phyloP scores from a whole-genome alignment of 2,329 filamentous ascomycete species.

The Stemphylium vesicarium region DNA sequence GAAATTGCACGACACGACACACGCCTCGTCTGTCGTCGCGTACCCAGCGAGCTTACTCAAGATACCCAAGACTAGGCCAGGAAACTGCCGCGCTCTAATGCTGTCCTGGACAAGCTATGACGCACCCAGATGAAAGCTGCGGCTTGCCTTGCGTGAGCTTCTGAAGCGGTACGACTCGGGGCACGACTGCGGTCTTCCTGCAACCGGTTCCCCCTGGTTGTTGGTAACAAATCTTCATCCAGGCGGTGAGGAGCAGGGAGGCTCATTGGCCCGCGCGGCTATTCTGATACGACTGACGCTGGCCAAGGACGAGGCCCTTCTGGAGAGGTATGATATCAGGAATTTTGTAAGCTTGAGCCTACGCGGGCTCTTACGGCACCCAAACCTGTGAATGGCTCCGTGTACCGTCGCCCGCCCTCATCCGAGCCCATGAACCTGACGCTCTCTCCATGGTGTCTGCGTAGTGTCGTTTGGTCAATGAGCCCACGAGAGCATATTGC shows the following conservation, averaged over 20 bases:
- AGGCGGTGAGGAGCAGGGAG: constrained; percentile 36
- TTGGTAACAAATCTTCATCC: constrained; percentile 20
- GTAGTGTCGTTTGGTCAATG: not conserved
- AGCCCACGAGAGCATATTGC: not conserved
- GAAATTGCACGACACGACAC: constrained; percentile 7
- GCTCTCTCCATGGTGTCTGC: no score
- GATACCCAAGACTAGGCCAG: constrained; percentile 5
- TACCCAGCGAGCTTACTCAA: constrained; percentile 11
- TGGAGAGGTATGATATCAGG: constrained; percentile 16
- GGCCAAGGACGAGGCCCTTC: constrained; percentile 13
- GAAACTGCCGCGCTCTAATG: constrained; percentile 21
- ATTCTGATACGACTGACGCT: constrained; percentile 17
- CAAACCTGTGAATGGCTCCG: constrained; percentile 1
- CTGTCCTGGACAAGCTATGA: constrained; percentile 27
- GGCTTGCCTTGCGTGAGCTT: constrained; percentile 22
- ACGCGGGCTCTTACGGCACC: constrained; percentile 7
- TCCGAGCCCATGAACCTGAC: not conserved
- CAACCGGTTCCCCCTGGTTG: constrained; percentile 26
- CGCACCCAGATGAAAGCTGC: constrained; percentile 24
- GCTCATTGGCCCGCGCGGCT: constrained; percentile 31
- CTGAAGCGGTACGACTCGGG: constrained; percentile 31
- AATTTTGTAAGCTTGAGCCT: constrained; percentile 12
- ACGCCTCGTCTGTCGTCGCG: constrained; percentile 12
- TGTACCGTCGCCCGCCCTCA: constrained; percentile 1
- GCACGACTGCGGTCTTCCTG: constrained; percentile 31